Conservation (phyloP, 2,329 filamentous ascomycete species). For the Sclerotinia minor region DNA sequence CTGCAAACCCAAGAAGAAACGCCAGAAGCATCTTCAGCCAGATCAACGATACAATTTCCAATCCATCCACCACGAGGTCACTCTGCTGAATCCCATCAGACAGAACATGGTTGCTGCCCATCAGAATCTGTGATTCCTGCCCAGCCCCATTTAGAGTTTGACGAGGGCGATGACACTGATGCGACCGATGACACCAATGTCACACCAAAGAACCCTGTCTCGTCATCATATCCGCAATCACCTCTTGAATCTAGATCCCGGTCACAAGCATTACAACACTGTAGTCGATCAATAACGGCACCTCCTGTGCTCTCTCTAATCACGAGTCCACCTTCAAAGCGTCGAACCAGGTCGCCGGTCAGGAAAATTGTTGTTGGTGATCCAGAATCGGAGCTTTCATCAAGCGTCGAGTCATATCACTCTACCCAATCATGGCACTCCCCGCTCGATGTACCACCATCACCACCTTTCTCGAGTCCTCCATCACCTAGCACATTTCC, state of each 20-base stretch:
- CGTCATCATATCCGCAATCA: background rate
- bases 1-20: conserved; percentile 15
- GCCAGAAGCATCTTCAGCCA: conserved; percentile 1
- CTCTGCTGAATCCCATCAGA: background rate
- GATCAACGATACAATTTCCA: background rate
- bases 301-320: conserved; percentile 48
- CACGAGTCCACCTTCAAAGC: conserved; percentile 46
- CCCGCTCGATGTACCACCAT: conserved; percentile 45
- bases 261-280: conserved; percentile 40
- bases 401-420: conserved; percentile 56
- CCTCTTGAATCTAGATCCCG: conserved; percentile 37
- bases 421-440: conserved; percentile 55
- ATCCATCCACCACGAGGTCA: background rate
- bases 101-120: background rate
- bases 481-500: conserved; percentile 46
- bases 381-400: conserved; percentile 45
- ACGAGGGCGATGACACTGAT: conserved; percentile 36
- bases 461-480: conserved; percentile 48
- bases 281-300: conserved; percentile 43
- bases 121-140: background rate
- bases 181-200: conserved; percentile 37
- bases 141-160: conserved; percentile 25
- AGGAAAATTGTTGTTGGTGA: conserved; percentile 33
- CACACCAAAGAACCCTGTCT: conserved; percentile 35
- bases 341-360: conserved; percentile 33